phyloP scores from a whole-genome alignment of 306 rosid species.

The Cicer bijugum region DNA sequence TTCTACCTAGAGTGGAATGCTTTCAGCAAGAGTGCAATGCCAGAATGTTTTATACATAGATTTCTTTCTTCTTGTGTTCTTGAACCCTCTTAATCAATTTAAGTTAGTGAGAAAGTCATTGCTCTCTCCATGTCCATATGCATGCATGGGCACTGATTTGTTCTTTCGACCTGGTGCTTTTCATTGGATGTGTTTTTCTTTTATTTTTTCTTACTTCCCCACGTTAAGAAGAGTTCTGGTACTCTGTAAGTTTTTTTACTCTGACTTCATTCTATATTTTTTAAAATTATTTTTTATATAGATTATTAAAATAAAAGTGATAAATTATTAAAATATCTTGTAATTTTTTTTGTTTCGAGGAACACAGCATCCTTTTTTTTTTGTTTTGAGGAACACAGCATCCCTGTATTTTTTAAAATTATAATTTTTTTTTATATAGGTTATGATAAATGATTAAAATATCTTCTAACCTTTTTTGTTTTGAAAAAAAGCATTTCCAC shows the following conservation, averaged over 20 bases:
- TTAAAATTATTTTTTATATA: no score
- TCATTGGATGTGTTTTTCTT: not conserved
- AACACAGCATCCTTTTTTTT: no score
- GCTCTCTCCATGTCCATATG: conserved; percentile 23
- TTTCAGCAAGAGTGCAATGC: conserved; percentile 20
- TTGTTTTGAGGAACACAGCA: no score
- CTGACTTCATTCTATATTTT: not conserved
- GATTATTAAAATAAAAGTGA: no score
- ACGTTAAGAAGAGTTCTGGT: conserved; percentile 23
- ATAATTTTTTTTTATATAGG: no score
- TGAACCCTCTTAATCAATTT: conserved; percentile 18
- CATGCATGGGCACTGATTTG: conserved; percentile 9
- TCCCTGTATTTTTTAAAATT: no score
- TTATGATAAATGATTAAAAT: no score
- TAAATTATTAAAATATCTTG: no score
- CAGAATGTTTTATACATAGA: conserved; percentile 21
- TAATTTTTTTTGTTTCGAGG: no score
- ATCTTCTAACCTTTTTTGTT: no score
- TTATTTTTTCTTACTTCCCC: conserved; percentile 25
- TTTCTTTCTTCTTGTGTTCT: conserved; percentile 12
- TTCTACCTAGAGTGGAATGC: conserved; percentile 15
- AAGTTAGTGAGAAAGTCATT: not conserved
- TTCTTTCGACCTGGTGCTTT: conserved; percentile 15
- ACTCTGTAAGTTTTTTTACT: conserved; percentile 2
- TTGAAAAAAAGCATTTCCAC: no score